These are phyloP conservation scores for Plenodomus tracheiphilus DNA, from an alignment of 2,329 filamentous ascomycete genomes.

Conservation along the genomic window DNA sequence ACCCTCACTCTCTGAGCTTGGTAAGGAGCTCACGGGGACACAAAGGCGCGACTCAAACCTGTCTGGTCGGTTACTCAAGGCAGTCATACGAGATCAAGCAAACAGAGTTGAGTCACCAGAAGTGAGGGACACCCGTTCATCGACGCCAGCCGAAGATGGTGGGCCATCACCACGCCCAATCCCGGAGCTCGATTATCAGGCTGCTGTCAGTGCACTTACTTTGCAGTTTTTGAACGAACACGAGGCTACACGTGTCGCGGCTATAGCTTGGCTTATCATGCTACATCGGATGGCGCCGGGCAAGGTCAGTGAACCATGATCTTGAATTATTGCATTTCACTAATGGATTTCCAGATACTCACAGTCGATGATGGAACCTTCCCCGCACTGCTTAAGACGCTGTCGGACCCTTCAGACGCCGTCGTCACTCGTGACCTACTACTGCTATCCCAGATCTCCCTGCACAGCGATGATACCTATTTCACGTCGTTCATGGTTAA, in stretches of 20 bases:
- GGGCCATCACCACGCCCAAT: conserved; percentile 48
- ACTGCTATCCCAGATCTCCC: conserved; percentile 91
- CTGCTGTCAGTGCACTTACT: conserved; percentile 89
- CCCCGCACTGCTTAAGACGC: conserved; percentile 89
- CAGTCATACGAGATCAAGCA: conserved; percentile 39
- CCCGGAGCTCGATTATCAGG: conserved; percentile 89
- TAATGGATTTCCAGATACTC: conserved; percentile 52
- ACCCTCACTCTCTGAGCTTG: conserved; percentile 42
- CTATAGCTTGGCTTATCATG: conserved; percentile 96
- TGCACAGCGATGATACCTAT: conserved; percentile 95
- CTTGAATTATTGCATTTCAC: neutral
- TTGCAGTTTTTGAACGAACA: conserved; percentile 95
- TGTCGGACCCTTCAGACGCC: conserved; percentile 92
- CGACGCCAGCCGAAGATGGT: conserved; percentile 51
- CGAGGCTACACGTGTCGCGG: conserved; percentile 91
- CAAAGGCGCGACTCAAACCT: conserved; percentile 46
- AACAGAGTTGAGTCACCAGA: conserved; percentile 31
- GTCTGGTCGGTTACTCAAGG: conserved; percentile 39
- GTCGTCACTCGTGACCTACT: conserved; percentile 95
- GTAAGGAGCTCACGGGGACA: conserved; percentile 48
- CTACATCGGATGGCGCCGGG: conserved; percentile 91
- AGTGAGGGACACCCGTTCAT: conserved; percentile 39
- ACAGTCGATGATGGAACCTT: conserved; percentile 98
- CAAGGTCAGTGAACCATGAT: conserved; percentile 62
- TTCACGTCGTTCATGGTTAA: conserved; percentile 99